Conservation (phyloP, 2,329 filamentous ascomycete genomes). For the Byssoonygena ceratinophila region DNA sequence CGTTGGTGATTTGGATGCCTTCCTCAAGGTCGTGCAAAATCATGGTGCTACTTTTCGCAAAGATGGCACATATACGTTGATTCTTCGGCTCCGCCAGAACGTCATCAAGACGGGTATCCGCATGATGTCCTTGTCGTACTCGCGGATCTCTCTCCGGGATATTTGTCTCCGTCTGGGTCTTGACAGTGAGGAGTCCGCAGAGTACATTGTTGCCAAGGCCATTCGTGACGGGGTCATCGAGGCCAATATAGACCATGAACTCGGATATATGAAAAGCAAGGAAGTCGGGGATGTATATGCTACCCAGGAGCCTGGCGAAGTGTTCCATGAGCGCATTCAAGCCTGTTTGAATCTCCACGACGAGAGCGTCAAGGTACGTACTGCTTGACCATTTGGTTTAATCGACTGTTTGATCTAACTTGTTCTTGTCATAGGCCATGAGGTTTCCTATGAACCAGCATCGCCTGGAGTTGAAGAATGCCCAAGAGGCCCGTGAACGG, state of each 20-base stretch:
- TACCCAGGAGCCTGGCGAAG: constrained; percentile 88
- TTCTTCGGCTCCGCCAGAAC: constrained; percentile 89
- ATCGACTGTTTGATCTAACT: constrained; percentile 9
- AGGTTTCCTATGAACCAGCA: constrained; percentile 99
- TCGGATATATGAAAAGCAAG: constrained; percentile 97
- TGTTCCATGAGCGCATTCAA: constrained; percentile 91
- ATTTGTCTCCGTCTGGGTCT: constrained; percentile 93
- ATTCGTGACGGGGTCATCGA: constrained; percentile 97
- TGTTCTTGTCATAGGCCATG: constrained; percentile 60
- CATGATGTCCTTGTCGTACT: constrained; percentile 98
- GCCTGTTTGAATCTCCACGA: constrained; percentile 88
- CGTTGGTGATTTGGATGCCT: constrained; percentile 90
- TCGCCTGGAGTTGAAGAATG: constrained; percentile 90
- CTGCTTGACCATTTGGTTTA: not conserved
- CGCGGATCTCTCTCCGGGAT: constrained; percentile 88
- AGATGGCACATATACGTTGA: constrained; percentile 90
- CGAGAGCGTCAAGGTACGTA: constrained; percentile 85
- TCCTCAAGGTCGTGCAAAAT: constrained; percentile 72
- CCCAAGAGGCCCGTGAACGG: constrained; percentile 91
- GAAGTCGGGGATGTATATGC: constrained; percentile 93
- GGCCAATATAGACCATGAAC: constrained; percentile 84
- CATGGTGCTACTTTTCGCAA: constrained; percentile 78
- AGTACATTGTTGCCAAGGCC: constrained; percentile 98
- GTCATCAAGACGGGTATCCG: constrained; percentile 99
- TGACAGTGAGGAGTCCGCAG: constrained; percentile 90